These are phyloP conservation scores for Flaveria robusta DNA, from an alignment of 129 eudicot genomes.

Conservation along the genomic window DNA sequence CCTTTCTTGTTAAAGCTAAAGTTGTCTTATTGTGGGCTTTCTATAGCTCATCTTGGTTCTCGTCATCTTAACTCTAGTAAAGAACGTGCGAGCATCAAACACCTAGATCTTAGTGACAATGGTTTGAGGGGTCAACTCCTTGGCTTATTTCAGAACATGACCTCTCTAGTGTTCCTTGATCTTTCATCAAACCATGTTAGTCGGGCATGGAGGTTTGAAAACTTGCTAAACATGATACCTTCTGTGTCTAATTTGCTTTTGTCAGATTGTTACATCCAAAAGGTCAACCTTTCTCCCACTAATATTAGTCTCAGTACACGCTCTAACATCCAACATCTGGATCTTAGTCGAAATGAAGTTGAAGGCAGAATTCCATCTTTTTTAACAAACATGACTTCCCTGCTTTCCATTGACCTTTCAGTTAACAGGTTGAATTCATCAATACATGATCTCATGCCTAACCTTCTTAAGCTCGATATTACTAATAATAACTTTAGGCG, in stretches of 20 bases:
- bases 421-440: neutral
- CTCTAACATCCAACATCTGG: constrained; percentile 9
- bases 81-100: constrained; percentile 12
- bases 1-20: neutral
- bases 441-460: neutral
- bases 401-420: neutral
- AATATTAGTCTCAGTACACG: neutral
- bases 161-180: neutral
- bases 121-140: neutral
- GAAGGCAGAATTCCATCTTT: neutral
- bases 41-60: neutral
- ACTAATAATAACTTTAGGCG: neutral
- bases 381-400: constrained; percentile 14
- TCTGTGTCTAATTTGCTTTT: neutral
- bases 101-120: constrained; percentile 23
- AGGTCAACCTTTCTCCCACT: neutral
- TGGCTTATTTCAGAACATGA: neutral
- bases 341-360: neutral
- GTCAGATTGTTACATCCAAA: neutral
- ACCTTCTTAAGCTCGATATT: constrained; percentile 18
- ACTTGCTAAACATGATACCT: constrained; percentile 6
- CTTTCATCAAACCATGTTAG: neutral
- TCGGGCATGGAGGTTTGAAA: neutral
- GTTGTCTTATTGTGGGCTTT: constrained; percentile 4
- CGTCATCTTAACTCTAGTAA: constrained; percentile 24